Evolutionary conservation across 2,329 filamentous ascomycete species (phyloP).

Genomic region (Cryphonectria parasitica): DNA sequence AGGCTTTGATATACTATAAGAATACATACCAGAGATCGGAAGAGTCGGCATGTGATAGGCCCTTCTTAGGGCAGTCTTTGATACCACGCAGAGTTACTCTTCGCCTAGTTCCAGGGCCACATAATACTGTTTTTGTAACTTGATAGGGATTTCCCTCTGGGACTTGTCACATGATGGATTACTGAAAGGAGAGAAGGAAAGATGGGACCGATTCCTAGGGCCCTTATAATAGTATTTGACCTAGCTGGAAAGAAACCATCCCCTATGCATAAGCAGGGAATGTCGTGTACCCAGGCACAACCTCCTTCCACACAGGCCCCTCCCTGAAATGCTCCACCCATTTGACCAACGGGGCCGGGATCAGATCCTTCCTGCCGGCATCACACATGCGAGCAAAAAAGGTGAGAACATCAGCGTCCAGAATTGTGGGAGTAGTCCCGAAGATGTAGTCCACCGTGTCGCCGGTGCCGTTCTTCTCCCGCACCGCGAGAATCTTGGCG

Average conservation of each 20-base stretch:
- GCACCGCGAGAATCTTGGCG: background rate
- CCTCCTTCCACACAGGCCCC: conserved; percentile 8
- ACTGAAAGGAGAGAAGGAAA: background rate
- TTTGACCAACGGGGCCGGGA: background rate
- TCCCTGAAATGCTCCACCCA: conserved; percentile 13
- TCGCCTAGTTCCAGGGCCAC: background rate
- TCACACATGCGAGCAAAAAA: background rate
- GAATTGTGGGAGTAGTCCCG: background rate
- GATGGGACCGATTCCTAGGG: background rate
- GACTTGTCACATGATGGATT: too few relatives aligned
- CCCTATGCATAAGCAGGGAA: background rate
- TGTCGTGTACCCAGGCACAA: conserved; percentile 8
- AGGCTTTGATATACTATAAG: background rate
- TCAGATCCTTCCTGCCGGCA: background rate
- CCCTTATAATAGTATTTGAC: background rate
- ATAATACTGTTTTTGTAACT: too few relatives aligned
- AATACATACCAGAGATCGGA: background rate
- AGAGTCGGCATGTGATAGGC: background rate
- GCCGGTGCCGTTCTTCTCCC: background rate
- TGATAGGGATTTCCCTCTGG: too few relatives aligned
- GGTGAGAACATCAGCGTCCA: background rate
- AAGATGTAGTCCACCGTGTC: conserved; percentile 7
- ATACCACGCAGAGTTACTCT: background rate
- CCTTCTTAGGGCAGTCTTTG: background rate
- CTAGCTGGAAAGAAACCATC: too few relatives aligned